Percentiles rank a stretch among this genome's conserved stretches.
phyloP scores from a whole-genome alignment of 345 rosid genomes.

The Sisymbrium altissimum region DNA sequence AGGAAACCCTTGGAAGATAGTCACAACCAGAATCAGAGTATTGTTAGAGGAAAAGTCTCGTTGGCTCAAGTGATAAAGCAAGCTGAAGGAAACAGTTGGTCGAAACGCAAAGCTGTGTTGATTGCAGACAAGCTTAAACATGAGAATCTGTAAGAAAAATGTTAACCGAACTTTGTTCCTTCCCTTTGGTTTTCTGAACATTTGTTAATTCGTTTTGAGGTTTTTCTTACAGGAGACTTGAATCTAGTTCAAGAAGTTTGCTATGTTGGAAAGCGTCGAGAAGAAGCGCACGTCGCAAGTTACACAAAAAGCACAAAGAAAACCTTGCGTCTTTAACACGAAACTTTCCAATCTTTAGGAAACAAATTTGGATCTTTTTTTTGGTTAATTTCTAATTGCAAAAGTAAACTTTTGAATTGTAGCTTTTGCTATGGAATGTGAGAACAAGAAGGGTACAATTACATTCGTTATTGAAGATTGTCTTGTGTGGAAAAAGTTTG shows the following conservation, averaged over 20 bases:
- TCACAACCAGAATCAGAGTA: conserved; percentile 48
- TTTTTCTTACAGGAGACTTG: conserved; percentile 76
- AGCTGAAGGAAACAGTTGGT: conserved; percentile 83
- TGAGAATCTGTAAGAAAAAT: conserved; percentile 74
- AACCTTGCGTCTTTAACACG: not conserved
- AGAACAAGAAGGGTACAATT: conserved; percentile 42
- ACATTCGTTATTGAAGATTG: conserved; percentile 62
- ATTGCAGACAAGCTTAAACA: conserved; percentile 94
- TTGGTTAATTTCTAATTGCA: not conserved
- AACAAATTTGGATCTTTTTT: not conserved
- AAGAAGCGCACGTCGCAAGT: conserved; percentile 69
- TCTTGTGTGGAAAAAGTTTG: conserved; percentile 70
- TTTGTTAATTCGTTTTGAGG: not conserved
- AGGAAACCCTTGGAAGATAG: conserved; percentile 46
- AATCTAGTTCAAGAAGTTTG: conserved; percentile 81
- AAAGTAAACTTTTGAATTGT: conserved; percentile 27
- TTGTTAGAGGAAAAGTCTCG: conserved; percentile 90
- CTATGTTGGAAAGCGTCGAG: conserved; percentile 83
- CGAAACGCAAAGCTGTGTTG: conserved; percentile 80
- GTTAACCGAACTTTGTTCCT: not conserved
- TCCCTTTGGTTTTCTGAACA: not conserved
- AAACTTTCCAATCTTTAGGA: too few relatives aligned
- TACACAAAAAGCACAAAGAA: conserved; percentile 29
- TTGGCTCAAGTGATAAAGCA: conserved; percentile 84
- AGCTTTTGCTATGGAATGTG: conserved; percentile 65